phyloP scores from a whole-genome alignment of 2,329 filamentous ascomycete genomes.

The Phialophora verrucosa region DNA sequence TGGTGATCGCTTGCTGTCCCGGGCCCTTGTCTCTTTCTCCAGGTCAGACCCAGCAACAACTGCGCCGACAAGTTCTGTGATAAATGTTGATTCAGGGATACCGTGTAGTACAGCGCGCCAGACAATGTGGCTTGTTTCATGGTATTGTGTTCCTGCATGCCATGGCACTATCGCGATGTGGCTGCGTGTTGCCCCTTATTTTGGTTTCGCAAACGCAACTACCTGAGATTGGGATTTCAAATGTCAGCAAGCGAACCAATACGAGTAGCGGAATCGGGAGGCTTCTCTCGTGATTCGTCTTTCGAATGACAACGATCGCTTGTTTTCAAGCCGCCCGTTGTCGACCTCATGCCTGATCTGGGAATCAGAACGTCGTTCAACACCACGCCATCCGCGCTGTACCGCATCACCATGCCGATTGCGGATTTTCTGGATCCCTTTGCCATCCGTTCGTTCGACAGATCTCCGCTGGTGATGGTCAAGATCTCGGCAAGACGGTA shows the following conservation, averaged over 20 bases:
- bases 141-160: not conserved
- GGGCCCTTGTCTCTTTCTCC: not conserved
- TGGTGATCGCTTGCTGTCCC: too few species aligned
- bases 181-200: slow-evolving; percentile 21
- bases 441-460: not conserved
- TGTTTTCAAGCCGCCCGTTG: slow-evolving; percentile 7
- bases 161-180: slow-evolving; percentile 20
- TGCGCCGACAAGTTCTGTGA: not conserved
- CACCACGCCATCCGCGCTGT: slow-evolving; percentile 4
- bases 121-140: slow-evolving; percentile 5
- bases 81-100: not conserved
- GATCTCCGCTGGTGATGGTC: not conserved
- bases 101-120: too few species aligned
- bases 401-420: slow-evolving; percentile 8
- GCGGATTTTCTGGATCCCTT: not conserved
- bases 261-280: not conserved
- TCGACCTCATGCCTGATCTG: not conserved
- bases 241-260: slow-evolving; percentile 28
- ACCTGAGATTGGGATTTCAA: slow-evolving; percentile 24
- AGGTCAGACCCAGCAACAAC: not conserved
- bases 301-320: slow-evolving; percentile 21
- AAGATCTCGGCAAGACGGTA: not conserved
- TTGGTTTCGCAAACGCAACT: not conserved
- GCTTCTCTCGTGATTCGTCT: slow-evolving; percentile 11
- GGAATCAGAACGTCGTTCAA: not conserved